Evolutionary conservation across 768 basidiomycete species (phyloP).

Genomic region (Lactarius psammicola): DNA sequence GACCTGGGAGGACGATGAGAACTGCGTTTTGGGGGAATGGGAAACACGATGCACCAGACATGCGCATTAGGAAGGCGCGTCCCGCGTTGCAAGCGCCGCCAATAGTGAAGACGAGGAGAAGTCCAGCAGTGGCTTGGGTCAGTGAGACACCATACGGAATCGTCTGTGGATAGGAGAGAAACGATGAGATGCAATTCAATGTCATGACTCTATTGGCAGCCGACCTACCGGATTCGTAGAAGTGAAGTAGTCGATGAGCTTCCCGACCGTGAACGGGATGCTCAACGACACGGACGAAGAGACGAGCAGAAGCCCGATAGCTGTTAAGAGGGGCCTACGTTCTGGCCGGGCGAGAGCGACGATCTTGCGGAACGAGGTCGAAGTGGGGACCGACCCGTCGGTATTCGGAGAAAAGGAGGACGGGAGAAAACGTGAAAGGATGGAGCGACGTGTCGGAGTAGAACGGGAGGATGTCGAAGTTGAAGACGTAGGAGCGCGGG

Average conservation of each 20-base stretch:
- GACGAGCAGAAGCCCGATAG: conserved; percentile 77
- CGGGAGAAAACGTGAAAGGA: conserved; percentile 24
- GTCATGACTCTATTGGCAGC: too few relatives aligned
- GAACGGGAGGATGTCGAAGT: neutral
- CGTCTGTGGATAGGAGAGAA: conserved; percentile 25
- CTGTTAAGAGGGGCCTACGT: conserved; percentile 67
- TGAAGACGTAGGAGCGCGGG: neutral
- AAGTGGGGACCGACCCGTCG: conserved; percentile 41
- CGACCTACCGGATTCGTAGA: conserved; percentile 65
- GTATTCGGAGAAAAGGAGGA: conserved; percentile 3
- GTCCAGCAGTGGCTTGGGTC: conserved; percentile 71
- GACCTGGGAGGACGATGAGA: conserved; percentile 45
- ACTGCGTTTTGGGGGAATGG: neutral
- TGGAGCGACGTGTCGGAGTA: conserved; percentile 3
- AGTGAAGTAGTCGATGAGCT: conserved; percentile 91
- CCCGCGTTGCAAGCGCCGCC: conserved; percentile 87
- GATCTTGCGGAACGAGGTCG: conserved; percentile 73
- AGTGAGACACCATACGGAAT: conserved; percentile 79
- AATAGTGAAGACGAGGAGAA: conserved; percentile 77
- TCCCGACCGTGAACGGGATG: conserved; percentile 90
- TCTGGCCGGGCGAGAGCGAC: conserved; percentile 80
- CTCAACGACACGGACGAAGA: conserved; percentile 91
- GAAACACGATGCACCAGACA: conserved; percentile 56
- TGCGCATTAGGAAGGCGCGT: conserved; percentile 79
- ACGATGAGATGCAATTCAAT: neutral